These are phyloP conservation scores for Claviceps spartinae DNA, from an alignment of 2,329 filamentous ascomycete genomes.

Conservation along the genomic window DNA sequence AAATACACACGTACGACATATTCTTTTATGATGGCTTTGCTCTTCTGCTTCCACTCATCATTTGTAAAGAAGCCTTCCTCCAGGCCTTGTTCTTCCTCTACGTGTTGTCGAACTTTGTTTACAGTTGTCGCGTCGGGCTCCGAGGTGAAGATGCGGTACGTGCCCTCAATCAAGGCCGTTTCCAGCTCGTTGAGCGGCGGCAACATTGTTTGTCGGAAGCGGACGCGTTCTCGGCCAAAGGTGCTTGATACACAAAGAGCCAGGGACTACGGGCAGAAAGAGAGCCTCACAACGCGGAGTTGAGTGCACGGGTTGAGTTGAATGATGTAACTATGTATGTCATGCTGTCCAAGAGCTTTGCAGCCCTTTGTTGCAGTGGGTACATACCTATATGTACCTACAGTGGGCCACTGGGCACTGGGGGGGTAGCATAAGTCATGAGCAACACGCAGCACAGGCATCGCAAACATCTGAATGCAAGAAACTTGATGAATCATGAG, in stretches of 20 bases:
- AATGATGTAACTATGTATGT: too few relatives aligned
- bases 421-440: too few relatives aligned
- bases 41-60: slow-evolving; percentile 42
- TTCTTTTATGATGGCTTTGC: slow-evolving; percentile 42
- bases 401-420: too few relatives aligned
- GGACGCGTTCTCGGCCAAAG: neutral
- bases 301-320: neutral
- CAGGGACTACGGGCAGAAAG: neutral
- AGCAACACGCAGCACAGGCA: too few relatives aligned
- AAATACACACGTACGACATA: slow-evolving; percentile 32
- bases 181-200: slow-evolving; percentile 29
- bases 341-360: too few relatives aligned
- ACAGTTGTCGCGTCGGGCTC: slow-evolving; percentile 38
- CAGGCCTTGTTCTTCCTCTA: slow-evolving; percentile 34
- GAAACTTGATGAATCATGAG: too few relatives aligned
- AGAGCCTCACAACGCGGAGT: neutral
- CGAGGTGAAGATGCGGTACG: slow-evolving; percentile 30
- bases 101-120: slow-evolving; percentile 40
- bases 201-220: slow-evolving; percentile 8
- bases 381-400: too few relatives aligned
- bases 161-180: slow-evolving; percentile 31
- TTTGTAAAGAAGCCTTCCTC: slow-evolving; percentile 36
- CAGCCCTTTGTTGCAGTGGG: too few relatives aligned
- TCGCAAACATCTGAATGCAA: too few relatives aligned
- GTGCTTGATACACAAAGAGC: too few relatives aligned